phyloP scores from a whole-genome alignment of 176 grass and related monocot genomes.

The Aegilops tauschii region DNA sequence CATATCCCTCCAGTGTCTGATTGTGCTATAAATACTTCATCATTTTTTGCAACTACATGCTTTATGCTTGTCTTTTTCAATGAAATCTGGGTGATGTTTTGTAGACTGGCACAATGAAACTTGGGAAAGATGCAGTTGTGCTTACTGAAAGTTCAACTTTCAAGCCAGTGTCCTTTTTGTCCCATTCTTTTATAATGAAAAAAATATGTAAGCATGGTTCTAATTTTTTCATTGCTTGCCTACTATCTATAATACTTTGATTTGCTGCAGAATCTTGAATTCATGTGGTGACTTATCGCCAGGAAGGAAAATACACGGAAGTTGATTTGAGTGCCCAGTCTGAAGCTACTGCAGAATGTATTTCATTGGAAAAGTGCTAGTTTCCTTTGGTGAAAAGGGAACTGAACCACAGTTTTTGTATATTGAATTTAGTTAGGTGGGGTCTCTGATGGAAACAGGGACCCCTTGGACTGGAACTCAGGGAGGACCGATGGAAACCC shows the following conservation, averaged over 20 bases:
- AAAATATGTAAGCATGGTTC: conserved; percentile 50
- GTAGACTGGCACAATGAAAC: conserved; percentile 85
- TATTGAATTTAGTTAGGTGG: conserved; percentile 93
- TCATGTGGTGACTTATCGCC: conserved; percentile 63
- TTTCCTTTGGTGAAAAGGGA: conserved; percentile 59
- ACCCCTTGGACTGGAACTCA: conserved; percentile 65
- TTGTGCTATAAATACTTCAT: conserved; percentile 8
- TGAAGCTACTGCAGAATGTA: conserved; percentile 56
- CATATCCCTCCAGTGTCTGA: background rate
- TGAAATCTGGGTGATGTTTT: conserved; percentile 6
- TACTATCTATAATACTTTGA: background rate
- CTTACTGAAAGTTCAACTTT: conserved; percentile 71
- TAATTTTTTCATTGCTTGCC: background rate
- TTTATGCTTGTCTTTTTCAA: background rate
- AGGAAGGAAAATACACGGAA: conserved; percentile 74
- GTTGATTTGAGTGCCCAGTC: conserved; percentile 69
- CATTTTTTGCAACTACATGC: background rate
- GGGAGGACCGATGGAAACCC: conserved; percentile 31
- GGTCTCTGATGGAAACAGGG: conserved; percentile 20
- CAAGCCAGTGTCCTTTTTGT: conserved; percentile 70
- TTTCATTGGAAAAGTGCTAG: conserved; percentile 73
- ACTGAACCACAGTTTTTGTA: conserved; percentile 72
- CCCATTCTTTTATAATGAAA: conserved; percentile 60
- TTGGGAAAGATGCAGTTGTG: conserved; percentile 77
- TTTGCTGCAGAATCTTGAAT: conserved; percentile 74